Evolutionary conservation across 2,329 filamentous ascomycete genomes (phyloP).

Genomic region (Diaporthe longicolla): DNA sequence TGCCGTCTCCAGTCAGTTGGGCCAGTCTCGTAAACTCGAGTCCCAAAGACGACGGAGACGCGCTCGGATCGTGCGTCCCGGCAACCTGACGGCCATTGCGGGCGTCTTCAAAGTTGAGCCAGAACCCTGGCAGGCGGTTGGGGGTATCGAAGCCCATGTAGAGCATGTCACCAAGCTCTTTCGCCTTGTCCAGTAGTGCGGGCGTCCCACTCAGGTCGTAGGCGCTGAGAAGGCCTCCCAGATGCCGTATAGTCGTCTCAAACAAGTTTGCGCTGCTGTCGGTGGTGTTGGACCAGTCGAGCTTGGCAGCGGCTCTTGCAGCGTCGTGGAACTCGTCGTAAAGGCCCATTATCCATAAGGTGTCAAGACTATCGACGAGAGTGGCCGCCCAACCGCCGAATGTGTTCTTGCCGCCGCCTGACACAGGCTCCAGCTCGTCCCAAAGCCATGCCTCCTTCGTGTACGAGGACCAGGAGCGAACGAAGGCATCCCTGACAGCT

Average conservation of each 20-base stretch:
- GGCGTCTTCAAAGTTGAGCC: constrained; percentile 65
- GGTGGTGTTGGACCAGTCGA: constrained; percentile 87
- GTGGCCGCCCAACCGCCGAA: constrained; percentile 97
- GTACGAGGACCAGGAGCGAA: constrained; percentile 86
- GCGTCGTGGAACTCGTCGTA: constrained; percentile 81
- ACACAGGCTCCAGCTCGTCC: constrained; percentile 85
- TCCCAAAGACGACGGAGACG: constrained; percentile 70
- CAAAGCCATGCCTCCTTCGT: constrained; percentile 84
- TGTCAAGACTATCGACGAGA: constrained; percentile 85
- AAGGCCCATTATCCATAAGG: constrained; percentile 88
- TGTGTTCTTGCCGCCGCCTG: constrained; percentile 79
- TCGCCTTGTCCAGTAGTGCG: constrained; percentile 81
- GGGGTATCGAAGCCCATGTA: constrained; percentile 69
- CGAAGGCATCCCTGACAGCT: constrained; percentile 40
- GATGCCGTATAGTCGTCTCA: constrained; percentile 91
- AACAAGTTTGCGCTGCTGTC: constrained; percentile 78
- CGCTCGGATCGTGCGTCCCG: constrained; percentile 54
- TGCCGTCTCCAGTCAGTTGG: constrained; percentile 76
- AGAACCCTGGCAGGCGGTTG: constrained; percentile 67
- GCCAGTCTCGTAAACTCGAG: constrained; percentile 80
- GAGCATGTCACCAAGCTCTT: constrained; percentile 83
- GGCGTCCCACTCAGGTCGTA: constrained; percentile 86
- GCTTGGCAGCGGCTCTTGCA: constrained; percentile 76
- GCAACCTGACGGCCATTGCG: constrained; percentile 52
- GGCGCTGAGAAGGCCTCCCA: constrained; percentile 87